phyloP scores from a whole-genome alignment of 768 basidiomycete species.

The Tulasnella sp. region DNA sequence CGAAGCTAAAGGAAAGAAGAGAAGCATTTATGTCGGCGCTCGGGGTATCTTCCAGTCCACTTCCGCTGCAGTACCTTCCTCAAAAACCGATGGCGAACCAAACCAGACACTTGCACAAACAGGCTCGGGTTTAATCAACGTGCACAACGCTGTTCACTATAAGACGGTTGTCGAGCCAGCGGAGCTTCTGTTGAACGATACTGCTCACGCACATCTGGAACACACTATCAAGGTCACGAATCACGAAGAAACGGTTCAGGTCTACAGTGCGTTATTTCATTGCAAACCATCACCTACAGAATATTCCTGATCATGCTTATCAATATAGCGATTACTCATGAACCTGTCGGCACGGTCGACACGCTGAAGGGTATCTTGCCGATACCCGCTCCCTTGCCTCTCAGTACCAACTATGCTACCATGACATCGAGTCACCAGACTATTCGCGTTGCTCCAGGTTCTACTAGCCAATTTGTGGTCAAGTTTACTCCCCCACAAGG shows the following conservation, averaged over 20 bases:
- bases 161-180: slow-evolving; percentile 25
- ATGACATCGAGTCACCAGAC: slow-evolving; percentile 34
- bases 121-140: slow-evolving; percentile 22
- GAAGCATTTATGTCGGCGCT: neutral
- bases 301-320: no score
- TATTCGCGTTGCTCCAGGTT: slow-evolving; percentile 35
- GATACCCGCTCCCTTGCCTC: slow-evolving; percentile 38
- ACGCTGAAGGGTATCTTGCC: slow-evolving; percentile 34
- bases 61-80: slow-evolving; percentile 7
- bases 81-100: slow-evolving; percentile 7
- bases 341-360: slow-evolving; percentile 43
- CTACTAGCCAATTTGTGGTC: slow-evolving; percentile 31
- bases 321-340: slow-evolving; percentile 36
- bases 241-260: slow-evolving; percentile 31
- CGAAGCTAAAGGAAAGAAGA: slow-evolving; percentile 11
- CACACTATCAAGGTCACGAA: slow-evolving; percentile 33
- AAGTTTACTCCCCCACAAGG: slow-evolving; percentile 36
- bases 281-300: no score
- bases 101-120: slow-evolving; percentile 17
- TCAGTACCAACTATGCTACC: slow-evolving; percentile 32
- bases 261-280: no score
- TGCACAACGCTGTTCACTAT: slow-evolving; percentile 26
- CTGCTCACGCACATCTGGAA: slow-evolving; percentile 21
- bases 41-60: slow-evolving; percentile 16
- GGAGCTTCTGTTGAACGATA: slow-evolving; percentile 31